Conservation (phyloP, 2,329 filamentous ascomycete genomes). For the Aspergillus sp. region DNA sequence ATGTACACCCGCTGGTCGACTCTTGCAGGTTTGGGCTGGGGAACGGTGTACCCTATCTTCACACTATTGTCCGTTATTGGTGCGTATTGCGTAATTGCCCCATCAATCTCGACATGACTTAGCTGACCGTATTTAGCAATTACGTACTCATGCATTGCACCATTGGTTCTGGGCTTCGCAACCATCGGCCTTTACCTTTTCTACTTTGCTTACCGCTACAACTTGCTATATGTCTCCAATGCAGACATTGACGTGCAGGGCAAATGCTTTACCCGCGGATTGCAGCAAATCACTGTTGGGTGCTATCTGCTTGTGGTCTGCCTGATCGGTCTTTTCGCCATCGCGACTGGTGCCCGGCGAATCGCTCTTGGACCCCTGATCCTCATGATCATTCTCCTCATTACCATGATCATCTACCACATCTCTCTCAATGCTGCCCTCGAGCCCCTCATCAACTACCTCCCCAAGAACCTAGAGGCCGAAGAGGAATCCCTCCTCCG, state of each 20-base stretch:
- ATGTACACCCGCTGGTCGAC: conserved; percentile 76
- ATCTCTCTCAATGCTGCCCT: conserved; percentile 70
- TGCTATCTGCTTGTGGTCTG: conserved; percentile 81
- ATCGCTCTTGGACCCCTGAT: conserved; percentile 67
- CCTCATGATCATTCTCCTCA: conserved; percentile 72
- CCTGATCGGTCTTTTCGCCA: conserved; percentile 79
- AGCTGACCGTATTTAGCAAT: conserved; percentile 57
- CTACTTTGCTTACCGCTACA: conserved; percentile 87
- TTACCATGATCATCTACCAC: conserved; percentile 77
- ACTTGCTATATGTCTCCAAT: conserved; percentile 83
- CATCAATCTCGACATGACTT: neutral
- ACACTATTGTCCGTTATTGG: conserved; percentile 79
- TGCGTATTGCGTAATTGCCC: conserved; percentile 44
- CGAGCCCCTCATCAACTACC: conserved; percentile 71
- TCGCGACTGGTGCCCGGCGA: conserved; percentile 63
- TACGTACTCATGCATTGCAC: conserved; percentile 82
- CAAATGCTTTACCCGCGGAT: conserved; percentile 79
- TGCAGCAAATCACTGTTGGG: conserved; percentile 82
- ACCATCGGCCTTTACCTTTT: conserved; percentile 76
- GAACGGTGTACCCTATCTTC: conserved; percentile 76
- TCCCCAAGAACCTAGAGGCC: conserved; percentile 71
- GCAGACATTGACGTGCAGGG: conserved; percentile 83
- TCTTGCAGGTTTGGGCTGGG: conserved; percentile 76
- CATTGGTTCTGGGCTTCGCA: conserved; percentile 79
- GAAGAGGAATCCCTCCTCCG: conserved; percentile 52